Evolutionary conservation across 2,329 filamentous ascomycete species (phyloP).

Genomic region (Leptodontidium sp.): DNA sequence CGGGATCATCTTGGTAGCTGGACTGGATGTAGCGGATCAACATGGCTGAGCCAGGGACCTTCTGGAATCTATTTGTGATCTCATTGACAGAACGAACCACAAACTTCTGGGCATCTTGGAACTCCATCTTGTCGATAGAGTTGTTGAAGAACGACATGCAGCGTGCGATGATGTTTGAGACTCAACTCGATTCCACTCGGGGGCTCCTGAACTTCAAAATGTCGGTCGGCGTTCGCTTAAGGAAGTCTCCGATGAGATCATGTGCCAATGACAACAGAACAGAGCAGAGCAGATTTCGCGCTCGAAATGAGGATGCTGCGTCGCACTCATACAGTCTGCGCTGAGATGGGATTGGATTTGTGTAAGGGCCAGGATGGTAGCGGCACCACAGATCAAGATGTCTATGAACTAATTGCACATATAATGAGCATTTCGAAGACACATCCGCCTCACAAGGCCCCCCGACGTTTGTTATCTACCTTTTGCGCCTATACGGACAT

Average conservation of each 20-base stretch:
- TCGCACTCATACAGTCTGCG: too few relatives aligned
- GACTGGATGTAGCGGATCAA: constrained; percentile 94
- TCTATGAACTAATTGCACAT: too few relatives aligned
- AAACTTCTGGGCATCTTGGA: constrained; percentile 66
- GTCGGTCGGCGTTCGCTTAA: constrained; percentile 17
- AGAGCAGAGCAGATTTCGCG: neutral
- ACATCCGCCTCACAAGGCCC: too few relatives aligned
- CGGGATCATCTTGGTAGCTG: constrained; percentile 96
- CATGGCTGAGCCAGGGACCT: constrained; percentile 92
- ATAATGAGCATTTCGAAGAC: too few relatives aligned
- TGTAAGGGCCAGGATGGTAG: too few relatives aligned
- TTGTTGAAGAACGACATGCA: constrained; percentile 33
- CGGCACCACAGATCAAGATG: too few relatives aligned
- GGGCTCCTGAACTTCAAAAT: constrained; percentile 10
- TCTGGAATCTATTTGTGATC: constrained; percentile 76
- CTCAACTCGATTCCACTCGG: neutral
- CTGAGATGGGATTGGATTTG: too few relatives aligned
- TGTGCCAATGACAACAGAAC: constrained; percentile 3
- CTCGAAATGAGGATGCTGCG: neutral
- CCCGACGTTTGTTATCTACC: too few relatives aligned
- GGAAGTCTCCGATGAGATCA: neutral
- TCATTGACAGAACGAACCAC: constrained; percentile 61
- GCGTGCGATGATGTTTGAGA: constrained; percentile 4
- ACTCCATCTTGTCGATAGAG: constrained; percentile 61
- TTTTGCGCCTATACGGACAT: too few relatives aligned